Evolutionary conservation across 2,329 filamentous ascomycete genomes (phyloP), one percentile per base, ranked within the genome.

Genomic region (Epichloe sylvatica): DNA sequence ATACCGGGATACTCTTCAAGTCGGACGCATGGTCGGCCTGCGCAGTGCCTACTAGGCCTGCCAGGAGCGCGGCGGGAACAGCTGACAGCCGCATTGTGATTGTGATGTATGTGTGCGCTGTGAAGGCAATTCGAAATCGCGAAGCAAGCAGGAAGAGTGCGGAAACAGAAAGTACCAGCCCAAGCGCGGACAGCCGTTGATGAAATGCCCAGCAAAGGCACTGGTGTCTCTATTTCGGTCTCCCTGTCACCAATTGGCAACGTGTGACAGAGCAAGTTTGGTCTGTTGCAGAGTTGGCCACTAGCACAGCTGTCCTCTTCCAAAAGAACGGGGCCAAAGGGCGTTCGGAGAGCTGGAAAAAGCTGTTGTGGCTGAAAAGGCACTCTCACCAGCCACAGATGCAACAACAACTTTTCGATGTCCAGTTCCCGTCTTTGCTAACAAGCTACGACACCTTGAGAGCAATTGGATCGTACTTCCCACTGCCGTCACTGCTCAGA

Each of bases 1-100:
- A 53, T 64, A 75, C 72, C 63, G 67, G 65, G 58, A 76, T 75
- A 64, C 72, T 75, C 67, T 73, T 74, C 56, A 75, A 64, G 38
- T 73, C 79, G 4, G 55, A 55, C 55, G 73, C 72, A 45, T 70
- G 73, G 41, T 63, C 55, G 60, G 79, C 73, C 51, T 70, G 64
- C 54, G 71, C 69, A 51, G 67, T 72, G 64, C 74, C 73, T 53
- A 76, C 69, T 54, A 70, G 64, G 50, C 72, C 70, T 60, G 72
- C 72, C 59, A 75, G 65, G 62, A 74, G 67, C 61, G 70, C 64
- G 56, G 70, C 68, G 56, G 71, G 68, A 60, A 76, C 57, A 53
- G 65, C 68, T 51, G 68, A 66, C 59, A 73, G 63, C 67, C 72
- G 67, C 73, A 76, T 76, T 55, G 59, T 69, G 33, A 17, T 17